Evolutionary conservation across 2,329 filamentous ascomycete species (phyloP).

Genomic region (Ceratocystis colombiana): DNA sequence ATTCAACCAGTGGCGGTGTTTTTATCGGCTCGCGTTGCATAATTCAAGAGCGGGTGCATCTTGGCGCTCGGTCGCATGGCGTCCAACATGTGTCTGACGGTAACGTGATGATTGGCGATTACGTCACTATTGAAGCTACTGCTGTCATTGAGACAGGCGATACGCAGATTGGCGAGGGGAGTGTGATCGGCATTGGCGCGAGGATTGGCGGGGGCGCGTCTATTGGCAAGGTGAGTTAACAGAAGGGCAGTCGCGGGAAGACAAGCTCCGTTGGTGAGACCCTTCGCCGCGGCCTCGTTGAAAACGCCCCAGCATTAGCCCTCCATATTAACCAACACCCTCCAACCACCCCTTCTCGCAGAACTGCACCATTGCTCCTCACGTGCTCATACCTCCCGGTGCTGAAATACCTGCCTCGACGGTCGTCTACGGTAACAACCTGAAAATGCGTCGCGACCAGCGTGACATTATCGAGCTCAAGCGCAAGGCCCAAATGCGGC

Average conservation of each 20-base stretch:
- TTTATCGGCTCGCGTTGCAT: conserved; percentile 73
- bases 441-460: conserved; percentile 44
- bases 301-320: neutral
- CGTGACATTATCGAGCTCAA: conserved; percentile 53
- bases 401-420: conserved; percentile 55
- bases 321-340: neutral
- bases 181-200: conserved; percentile 49
- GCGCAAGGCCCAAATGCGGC: conserved; percentile 53
- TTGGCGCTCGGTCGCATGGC: conserved; percentile 39
- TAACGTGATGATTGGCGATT: conserved; percentile 51
- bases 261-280: too few relatives aligned
- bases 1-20: conserved; percentile 68
- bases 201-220: conserved; percentile 50
- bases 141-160: conserved; percentile 52
- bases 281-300: too few relatives aligned
- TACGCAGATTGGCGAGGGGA: conserved; percentile 52
- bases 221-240: conserved; percentile 49
- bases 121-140: conserved; percentile 51
- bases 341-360: conserved; percentile 31
- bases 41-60: conserved; percentile 57
- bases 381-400: conserved; percentile 48
- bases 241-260: neutral
- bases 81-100: conserved; percentile 30
- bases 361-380: conserved; percentile 61
- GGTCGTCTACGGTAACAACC: conserved; percentile 58